Percentiles rank a stretch among this genome's conserved stretches.
Conservation (phyloP, 1,284 basidiomycete genomes). For the Microbotryum silenes-acaulis region DNA sequence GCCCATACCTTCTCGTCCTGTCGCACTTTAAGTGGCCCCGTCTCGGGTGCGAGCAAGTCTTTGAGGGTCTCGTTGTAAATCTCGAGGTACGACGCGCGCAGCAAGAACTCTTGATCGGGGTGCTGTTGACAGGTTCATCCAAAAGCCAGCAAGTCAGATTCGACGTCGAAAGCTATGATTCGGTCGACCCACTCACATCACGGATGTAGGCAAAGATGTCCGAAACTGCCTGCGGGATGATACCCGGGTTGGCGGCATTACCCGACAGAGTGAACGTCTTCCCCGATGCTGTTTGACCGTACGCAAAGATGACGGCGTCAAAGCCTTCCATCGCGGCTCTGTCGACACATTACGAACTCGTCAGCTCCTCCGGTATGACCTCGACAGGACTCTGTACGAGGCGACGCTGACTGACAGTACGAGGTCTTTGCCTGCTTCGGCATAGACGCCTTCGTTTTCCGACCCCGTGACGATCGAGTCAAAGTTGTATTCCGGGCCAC, state of each 20-base stretch:
- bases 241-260: constrained; percentile 74
- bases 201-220: constrained; percentile 48
- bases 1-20: constrained; percentile 30
- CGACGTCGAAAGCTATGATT: neutral
- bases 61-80: constrained; percentile 94
- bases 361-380: neutral
- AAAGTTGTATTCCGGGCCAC: constrained; percentile 56
- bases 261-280: constrained; percentile 90
- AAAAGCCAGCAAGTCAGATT: neutral
- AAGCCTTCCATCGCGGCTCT: constrained; percentile 75
- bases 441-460: constrained; percentile 77
- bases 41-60: constrained; percentile 66
- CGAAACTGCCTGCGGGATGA: constrained; percentile 79
- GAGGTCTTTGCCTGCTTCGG: constrained; percentile 72
- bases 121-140: constrained; percentile 18
- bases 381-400: neutral
- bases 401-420: constrained; percentile 50
- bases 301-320: constrained; percentile 90
- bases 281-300: constrained; percentile 77
- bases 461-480: constrained; percentile 72
- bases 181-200: constrained; percentile 22
- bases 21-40: constrained; percentile 31
- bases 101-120: constrained; percentile 76
- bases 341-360: neutral
- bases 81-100: constrained; percentile 89